Percentiles rank a stretch among this genome's conserved stretches.
These are phyloP conservation scores for Cryptococcus maquisensis DNA, from an alignment of 1,284 basidiomycete genomes.

Conservation along the genomic window DNA sequence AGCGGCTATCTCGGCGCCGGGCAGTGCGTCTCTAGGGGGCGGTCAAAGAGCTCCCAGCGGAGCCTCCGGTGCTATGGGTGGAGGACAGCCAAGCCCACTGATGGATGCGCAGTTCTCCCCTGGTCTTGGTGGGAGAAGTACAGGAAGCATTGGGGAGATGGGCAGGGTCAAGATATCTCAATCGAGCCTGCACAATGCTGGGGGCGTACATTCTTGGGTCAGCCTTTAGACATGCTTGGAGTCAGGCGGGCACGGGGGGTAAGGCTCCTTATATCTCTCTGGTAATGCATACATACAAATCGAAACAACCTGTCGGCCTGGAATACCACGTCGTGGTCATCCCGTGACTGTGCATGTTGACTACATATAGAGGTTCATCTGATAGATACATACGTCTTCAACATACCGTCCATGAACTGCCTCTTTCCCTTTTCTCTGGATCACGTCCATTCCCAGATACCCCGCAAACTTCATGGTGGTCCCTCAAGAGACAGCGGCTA, in stretches of 20 bases:
- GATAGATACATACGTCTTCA: background rate
- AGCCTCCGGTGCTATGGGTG: constrained; percentile 9
- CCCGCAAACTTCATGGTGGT: too few species aligned
- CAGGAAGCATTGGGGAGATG: constrained; percentile 37
- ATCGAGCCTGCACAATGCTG: constrained; percentile 82
- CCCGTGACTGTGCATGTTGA: background rate
- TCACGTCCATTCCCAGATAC: too few species aligned
- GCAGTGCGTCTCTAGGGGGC: constrained; percentile 11
- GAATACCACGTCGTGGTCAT: too few species aligned
- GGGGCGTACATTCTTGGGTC: constrained; percentile 87
- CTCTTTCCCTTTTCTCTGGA: too few species aligned
- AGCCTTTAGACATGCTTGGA: constrained; percentile 55
- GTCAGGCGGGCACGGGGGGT: background rate
- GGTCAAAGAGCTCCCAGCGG: constrained; percentile 18
- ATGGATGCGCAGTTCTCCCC: constrained; percentile 51
- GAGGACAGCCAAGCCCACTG: constrained; percentile 39
- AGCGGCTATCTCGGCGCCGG: constrained; percentile 12
- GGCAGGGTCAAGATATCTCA: constrained; percentile 80
- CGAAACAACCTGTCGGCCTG: background rate
- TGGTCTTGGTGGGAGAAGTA: constrained; percentile 3
- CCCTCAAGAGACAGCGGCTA: too few species aligned
- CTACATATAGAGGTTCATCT: background rate
- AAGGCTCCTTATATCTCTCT: background rate
- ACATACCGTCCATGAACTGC: too few species aligned
- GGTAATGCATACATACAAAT: too few species aligned